Base-by-base conservation (phyloP, 2,329 filamentous ascomycete genomes). In the Ophiostoma angusticollis region DNA sequence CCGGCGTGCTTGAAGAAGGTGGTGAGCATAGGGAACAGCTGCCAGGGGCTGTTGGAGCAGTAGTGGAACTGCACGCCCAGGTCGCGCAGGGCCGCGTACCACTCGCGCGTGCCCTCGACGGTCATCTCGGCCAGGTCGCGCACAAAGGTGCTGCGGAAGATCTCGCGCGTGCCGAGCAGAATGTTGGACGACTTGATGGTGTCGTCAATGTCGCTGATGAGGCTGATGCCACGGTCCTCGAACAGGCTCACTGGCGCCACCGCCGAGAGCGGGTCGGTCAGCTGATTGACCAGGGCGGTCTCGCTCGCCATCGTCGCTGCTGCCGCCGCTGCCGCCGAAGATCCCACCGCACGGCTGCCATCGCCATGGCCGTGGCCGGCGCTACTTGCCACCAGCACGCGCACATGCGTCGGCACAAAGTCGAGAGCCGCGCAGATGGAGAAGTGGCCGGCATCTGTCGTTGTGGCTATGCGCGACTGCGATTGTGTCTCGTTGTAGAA, bases 21-120 rank as follows among this genome's bases (percentile, higher is more conserved):
- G 5, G 84, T 80, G 9, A 98, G 64, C 3, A 96, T 76, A 0
- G 91, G 91, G 51, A 84, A 98, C 6, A 98, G 70, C 56, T 98
- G 93, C 93, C 93, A 98, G 1, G 91, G 91, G 36, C 89, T 93
- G 59, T 98, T 98, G n/a, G 91, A 98, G 47, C 94, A 93, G 57
- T 98, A 98, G 55, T 98, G 93, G 37, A 98, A 72, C 50, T 78
- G 75, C 18, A 96, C 89, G 14, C 87, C 86, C 62, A 89, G 75
- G 16, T 77, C 67, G 28, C 81, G 71, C 60, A 98, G 69, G 16
- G 68, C 68, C 25, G 67, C 75, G 54, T 96, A 98, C 89, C 91
- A 96, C 45, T 93, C 84, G 42, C 68, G 74, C 16, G 96, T 87
- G 2, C 91, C 91, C 13, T 86, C 80, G 17, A 98, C 77, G 0